Evolutionary conservation across 805 yeast species (phyloP).

Genomic region (Zygosaccharomyces kombuchaensis): DNA sequence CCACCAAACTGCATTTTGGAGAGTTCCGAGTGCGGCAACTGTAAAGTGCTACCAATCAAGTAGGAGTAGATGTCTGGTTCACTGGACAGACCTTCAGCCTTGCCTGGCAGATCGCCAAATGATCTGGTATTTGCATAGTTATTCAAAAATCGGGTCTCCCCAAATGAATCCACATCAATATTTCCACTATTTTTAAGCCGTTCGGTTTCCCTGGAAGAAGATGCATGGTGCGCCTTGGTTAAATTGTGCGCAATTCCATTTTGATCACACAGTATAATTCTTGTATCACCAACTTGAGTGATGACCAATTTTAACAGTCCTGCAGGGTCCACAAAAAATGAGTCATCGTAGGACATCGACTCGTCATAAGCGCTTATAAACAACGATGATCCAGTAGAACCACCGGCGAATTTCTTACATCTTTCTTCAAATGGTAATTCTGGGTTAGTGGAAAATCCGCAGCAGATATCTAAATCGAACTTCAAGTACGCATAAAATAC

Average conservation of each 20-base stretch:
- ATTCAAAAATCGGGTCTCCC: slow-evolving; percentile 75
- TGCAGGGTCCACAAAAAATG: slow-evolving; percentile 49
- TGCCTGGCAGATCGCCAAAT: slow-evolving; percentile 83
- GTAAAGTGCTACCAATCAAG: slow-evolving; percentile 56
- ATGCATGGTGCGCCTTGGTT: slow-evolving; percentile 82
- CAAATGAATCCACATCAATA: slow-evolving; percentile 81
- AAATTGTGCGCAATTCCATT: slow-evolving; percentile 75
- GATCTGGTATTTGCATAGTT: slow-evolving; percentile 88
- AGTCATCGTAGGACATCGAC: slow-evolving; percentile 23
- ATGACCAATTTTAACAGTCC: slow-evolving; percentile 65
- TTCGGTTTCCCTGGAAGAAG: slow-evolving; percentile 69
- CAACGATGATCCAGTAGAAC: slow-evolving; percentile 72
- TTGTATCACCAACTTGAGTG: slow-evolving; percentile 92
- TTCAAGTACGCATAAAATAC: slow-evolving; percentile 28
- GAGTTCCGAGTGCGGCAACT: slow-evolving; percentile 38
- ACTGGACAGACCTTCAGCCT: slow-evolving; percentile 79
- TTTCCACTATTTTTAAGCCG: slow-evolving; percentile 64
- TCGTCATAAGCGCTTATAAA: slow-evolving; percentile 38
- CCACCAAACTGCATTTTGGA: slow-evolving; percentile 57
- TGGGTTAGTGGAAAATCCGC: slow-evolving; percentile 20
- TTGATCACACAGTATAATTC: slow-evolving; percentile 78
- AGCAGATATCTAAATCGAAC: slow-evolving; percentile 31
- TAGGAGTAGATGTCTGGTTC: slow-evolving; percentile 83
- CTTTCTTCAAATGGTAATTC: slow-evolving; percentile 21
- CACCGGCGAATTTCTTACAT: slow-evolving; percentile 40